Percentiles rank a stretch among this genome's conserved stretches.
These are phyloP conservation scores for Lophiostoma macrostomum DNA, from an alignment of 495 filamentous ascomycete species.

Conservation along the genomic window DNA sequence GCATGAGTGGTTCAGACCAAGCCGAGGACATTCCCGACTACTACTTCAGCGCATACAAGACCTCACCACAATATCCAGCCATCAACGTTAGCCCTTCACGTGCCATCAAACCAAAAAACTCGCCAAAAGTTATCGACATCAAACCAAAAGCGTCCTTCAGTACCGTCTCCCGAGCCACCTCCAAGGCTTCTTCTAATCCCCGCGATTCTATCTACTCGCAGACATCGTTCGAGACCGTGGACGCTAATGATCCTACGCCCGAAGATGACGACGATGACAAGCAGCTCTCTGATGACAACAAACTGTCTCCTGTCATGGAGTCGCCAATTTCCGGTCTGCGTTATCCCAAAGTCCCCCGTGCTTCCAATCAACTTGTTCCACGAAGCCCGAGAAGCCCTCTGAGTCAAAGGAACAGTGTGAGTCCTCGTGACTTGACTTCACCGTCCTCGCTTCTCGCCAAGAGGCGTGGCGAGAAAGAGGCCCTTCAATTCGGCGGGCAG, in stretches of 20 bases:
- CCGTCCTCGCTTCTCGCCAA: slow-evolving; percentile 35
- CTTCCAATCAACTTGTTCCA: slow-evolving; percentile 41
- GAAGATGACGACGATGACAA: slow-evolving; percentile 39
- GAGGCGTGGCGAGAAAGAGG: slow-evolving; percentile 32
- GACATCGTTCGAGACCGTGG: slow-evolving; percentile 41
- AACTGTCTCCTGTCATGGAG: slow-evolving; percentile 40
- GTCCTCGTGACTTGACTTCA: not conserved
- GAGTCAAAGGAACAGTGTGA: slow-evolving; percentile 10
- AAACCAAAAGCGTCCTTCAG: slow-evolving; percentile 15
- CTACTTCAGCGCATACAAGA: slow-evolving; percentile 22
- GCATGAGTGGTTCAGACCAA: too few relatives aligned
- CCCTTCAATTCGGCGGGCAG: slow-evolving; percentile 30
- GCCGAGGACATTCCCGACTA: slow-evolving; percentile 30
- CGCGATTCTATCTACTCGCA: slow-evolving; percentile 35
- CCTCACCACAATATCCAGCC: not conserved
- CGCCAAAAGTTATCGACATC: slow-evolving; percentile 13
- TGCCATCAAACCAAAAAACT: slow-evolving; percentile 1
- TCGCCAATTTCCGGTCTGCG: slow-evolving; percentile 40
- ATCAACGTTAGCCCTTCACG: slow-evolving; percentile 1
- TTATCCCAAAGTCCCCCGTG: slow-evolving; percentile 43
- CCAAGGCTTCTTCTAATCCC: slow-evolving; percentile 10
- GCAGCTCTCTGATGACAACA: slow-evolving; percentile 23
- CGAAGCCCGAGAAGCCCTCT: slow-evolving; percentile 32
- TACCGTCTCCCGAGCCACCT: slow-evolving; percentile 20
- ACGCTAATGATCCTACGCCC: slow-evolving; percentile 41